phyloP scores from a whole-genome alignment of 495 filamentous ascomycete species.

The Aspergillus nanangensis region DNA sequence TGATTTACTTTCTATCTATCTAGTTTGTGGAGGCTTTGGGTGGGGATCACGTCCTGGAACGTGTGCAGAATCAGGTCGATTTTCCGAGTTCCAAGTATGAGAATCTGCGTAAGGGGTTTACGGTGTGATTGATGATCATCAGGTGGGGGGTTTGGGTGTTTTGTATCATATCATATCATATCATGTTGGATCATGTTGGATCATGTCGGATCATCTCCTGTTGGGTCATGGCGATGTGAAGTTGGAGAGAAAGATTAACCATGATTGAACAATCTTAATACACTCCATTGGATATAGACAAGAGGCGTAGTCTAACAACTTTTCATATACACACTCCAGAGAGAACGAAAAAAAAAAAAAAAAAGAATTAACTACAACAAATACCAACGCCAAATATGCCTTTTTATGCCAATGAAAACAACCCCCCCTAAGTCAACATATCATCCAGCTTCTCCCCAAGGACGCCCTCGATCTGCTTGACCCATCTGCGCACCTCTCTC shows the following conservation, averaged over 20 bases:
- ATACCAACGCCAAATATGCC: conserved; percentile 5
- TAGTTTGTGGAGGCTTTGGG: conserved; percentile 32
- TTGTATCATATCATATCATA: not conserved
- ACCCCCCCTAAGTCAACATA: conserved; percentile 67
- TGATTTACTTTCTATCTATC: not conserved
- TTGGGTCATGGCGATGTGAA: not conserved
- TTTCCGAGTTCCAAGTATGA: conserved; percentile 68
- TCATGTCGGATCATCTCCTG: not conserved
- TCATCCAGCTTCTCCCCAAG: conserved; percentile 82
- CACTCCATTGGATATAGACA: conserved; percentile 2
- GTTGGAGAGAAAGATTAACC: not conserved
- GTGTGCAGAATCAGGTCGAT: conserved; percentile 51
- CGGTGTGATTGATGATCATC: too few relatives aligned
- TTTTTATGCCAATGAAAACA: not conserved
- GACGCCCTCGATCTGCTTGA: conserved; percentile 78
- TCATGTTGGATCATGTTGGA: too few relatives aligned
- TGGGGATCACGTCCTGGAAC: conserved; percentile 39
- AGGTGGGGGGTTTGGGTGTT: not conserved
- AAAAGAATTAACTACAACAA: not conserved
- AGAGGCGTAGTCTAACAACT: not conserved
- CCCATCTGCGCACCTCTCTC: conserved; percentile 79
- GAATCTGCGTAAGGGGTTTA: conserved; percentile 50
- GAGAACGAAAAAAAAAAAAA: conserved; percentile 1
- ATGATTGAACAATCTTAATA: not conserved
- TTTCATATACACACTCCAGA: conserved; percentile 4